A percentile compares a stretch with the other conserved stretches of the same genome.
These are phyloP conservation scores for Liquidambar formosana DNA, from an alignment of 164 flowering plant species.

Conservation along the genomic window DNA sequence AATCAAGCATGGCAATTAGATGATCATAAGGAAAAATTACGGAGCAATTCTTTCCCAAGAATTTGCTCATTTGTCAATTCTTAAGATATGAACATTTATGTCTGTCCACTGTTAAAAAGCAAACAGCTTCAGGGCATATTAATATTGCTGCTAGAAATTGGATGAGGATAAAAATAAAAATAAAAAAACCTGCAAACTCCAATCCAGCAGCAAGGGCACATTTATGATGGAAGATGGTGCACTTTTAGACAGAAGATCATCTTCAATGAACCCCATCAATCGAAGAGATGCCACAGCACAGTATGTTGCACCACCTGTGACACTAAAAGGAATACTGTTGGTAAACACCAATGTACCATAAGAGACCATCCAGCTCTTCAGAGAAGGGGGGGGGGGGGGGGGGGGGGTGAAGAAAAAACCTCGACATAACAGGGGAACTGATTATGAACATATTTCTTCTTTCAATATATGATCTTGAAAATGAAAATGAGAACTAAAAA, in stretches of 20 bases:
- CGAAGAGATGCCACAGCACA: slow-evolving; percentile 93
- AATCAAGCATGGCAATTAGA: neutral
- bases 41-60: neutral
- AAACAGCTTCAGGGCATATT: neutral
- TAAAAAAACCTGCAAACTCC: slow-evolving; percentile 80
- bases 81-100: slow-evolving; percentile 1
- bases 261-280: slow-evolving; percentile 87
- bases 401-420: no score
- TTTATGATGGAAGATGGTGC: slow-evolving; percentile 44
- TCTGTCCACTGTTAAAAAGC: neutral
- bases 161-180: no score
- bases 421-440: no score
- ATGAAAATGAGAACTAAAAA: no score
- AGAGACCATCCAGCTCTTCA: slow-evolving; percentile 3
- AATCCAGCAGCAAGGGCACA: slow-evolving; percentile 64
- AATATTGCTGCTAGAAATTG: neutral
- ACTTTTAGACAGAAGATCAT: slow-evolving; percentile 43
- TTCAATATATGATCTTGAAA: no score
- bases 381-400: no score
- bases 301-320: slow-evolving; percentile 93
- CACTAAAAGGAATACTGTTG: slow-evolving; percentile 42
- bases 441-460: no score
- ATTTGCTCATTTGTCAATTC: neutral
- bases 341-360: slow-evolving; percentile 21
- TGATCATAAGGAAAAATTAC: neutral